Conservation (phyloP, 257 asterid genomes). For the Nicotiana undulata region DNA sequence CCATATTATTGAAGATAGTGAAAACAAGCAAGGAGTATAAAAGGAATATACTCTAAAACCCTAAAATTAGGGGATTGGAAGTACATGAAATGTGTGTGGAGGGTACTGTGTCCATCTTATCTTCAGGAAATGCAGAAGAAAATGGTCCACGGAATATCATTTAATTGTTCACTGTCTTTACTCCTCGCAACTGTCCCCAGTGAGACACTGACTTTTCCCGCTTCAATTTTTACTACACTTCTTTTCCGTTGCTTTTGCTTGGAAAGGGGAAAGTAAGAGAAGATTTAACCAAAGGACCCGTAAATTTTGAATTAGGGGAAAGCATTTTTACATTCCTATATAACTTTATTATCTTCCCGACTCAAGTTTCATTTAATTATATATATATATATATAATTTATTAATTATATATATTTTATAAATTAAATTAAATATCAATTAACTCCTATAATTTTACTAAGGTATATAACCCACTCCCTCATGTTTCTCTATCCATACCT, state of each 20-base stretch:
- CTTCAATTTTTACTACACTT: neutral
- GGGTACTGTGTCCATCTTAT: slow-evolving; percentile 1
- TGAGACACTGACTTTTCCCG: neutral
- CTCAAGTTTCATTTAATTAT: too few relatives aligned
- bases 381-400: too few relatives aligned
- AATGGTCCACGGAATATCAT: neutral
- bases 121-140: neutral
- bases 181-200: neutral
- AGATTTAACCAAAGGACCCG: neutral
- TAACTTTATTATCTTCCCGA: too few relatives aligned
- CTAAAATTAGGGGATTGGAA: slow-evolving; percentile 8
- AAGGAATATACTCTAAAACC: slow-evolving; percentile 33
- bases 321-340: too few relatives aligned
- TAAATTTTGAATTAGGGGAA: too few relatives aligned
- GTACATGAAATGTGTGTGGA: neutral
- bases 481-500: too few relatives aligned
- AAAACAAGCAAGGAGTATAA: neutral
- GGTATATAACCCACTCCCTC: too few relatives aligned
- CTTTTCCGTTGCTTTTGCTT: neutral
- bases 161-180: neutral
- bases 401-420: too few relatives aligned
- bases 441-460: too few relatives aligned
- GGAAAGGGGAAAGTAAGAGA: neutral
- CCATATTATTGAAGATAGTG: neutral
- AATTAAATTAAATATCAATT: too few relatives aligned